Evolutionary conservation across 1,284 basidiomycete species (phyloP).

Genomic region (Cutaneotrichosporon spelunceum): DNA sequence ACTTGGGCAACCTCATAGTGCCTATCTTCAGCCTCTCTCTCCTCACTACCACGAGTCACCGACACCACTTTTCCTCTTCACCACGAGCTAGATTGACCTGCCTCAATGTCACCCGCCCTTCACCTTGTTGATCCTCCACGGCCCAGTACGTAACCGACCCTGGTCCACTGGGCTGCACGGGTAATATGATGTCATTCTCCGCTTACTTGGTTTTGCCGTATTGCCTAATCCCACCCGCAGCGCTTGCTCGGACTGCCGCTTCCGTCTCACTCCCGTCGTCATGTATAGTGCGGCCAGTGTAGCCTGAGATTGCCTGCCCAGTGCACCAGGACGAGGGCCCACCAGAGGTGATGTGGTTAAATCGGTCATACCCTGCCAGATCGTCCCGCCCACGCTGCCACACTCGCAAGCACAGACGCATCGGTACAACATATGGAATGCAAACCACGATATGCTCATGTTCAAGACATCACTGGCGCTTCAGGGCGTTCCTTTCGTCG

Average conservation of each 20-base stretch:
- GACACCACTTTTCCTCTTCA: neutral
- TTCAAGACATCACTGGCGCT: neutral
- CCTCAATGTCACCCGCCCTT: neutral
- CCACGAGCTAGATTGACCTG: neutral
- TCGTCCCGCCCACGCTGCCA: neutral
- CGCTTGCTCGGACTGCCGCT: neutral
- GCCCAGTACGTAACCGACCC: conserved; percentile 6
- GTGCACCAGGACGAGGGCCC: neutral
- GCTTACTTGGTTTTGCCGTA: neutral
- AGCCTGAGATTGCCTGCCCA: neutral
- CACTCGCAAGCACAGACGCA: neutral
- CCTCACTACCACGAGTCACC: neutral
- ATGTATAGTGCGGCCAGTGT: neutral
- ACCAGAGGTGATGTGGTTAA: neutral
- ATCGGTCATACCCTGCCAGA: neutral
- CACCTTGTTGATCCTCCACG: conserved; percentile 2
- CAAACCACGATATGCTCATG: neutral
- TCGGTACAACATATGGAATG: conserved; percentile 6
- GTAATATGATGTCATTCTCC: neutral
- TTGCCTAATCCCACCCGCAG: conserved; percentile 7
- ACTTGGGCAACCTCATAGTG: neutral
- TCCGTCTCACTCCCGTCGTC: neutral
- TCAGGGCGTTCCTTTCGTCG: conserved; percentile 7
- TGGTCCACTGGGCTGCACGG: neutral
- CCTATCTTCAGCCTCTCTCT: neutral